Evolutionary conservation across 192 early-diverging fungal genomes (phyloP), one percentile per base, ranked within the genome.

Genomic region (Radiomyces spectabilis): DNA sequence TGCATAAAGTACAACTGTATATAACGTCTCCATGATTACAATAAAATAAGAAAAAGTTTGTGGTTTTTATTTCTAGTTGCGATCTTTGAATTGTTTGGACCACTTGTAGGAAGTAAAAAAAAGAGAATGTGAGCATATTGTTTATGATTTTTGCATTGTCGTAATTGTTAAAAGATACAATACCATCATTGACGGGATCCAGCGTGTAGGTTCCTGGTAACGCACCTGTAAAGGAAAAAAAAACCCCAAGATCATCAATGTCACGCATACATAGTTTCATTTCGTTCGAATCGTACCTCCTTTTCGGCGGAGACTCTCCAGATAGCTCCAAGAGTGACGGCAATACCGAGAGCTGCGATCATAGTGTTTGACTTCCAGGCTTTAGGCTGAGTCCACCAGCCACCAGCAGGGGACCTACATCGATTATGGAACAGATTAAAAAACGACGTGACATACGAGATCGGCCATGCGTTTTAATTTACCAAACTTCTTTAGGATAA

Each of bases 151-250:
- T 39, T 12, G 6, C 15, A 22, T 9, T 19, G 52, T 12, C 45
- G 35, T n/a, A 37, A 38, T 38, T 19, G 21, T 32, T 18, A 35
- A n/a, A 30, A 38, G 7, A 34, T 16, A 29, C 4, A 41, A 53
- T 53, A 68, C 71, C 65, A 75, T 65, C 73, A 75, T 75, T 24
- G 73, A 75, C 27, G 73, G 73, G 56, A 75, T 75, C 73, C 73
- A 75, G 25, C 66, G 57, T 33, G 44, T 71, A 27, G 73, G 73
- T 61, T 67, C 46, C 42, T 56, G 65, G 50, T 75, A 67, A 26
- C 71, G 61, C 29, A 48, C 49, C 70, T 71, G 15, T 39, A 49
- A 55, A 41, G 32, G 9, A 55, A 15, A 55, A 55, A n/a, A 3
- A 43, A n/a, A n/a, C n/a, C n/a, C 9, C 16, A 13, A 1, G 38